phyloP scores from a whole-genome alignment of 352 stramenopile genomes.

The Phytophthora melonis region DNA sequence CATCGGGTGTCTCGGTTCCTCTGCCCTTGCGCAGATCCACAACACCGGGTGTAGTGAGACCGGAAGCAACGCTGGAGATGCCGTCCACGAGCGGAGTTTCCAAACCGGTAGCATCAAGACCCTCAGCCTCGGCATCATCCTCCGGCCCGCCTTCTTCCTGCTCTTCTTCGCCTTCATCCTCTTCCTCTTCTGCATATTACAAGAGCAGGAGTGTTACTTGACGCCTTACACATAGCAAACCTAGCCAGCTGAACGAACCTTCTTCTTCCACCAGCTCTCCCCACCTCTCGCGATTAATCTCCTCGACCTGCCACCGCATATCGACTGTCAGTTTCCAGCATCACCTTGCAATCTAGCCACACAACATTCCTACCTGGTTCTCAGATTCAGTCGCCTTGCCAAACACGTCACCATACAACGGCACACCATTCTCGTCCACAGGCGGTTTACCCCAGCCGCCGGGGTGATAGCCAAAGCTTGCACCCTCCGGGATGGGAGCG shows the following conservation, averaged over 20 bases:
- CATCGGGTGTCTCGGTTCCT: constrained; percentile 68
- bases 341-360: neutral
- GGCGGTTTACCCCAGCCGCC: constrained; percentile 98
- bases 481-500: constrained; percentile 94
- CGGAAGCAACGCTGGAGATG: constrained; percentile 74
- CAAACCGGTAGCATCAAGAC: constrained; percentile 64
- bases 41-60: constrained; percentile 72
- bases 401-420: constrained; percentile 98
- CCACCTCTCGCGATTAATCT: constrained; percentile 75
- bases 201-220: too few relatives aligned
- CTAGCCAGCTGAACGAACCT: constrained; percentile 38
- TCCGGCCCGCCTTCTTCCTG: constrained; percentile 52
- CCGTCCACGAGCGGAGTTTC: constrained; percentile 69
- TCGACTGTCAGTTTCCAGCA: neutral
- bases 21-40: constrained; percentile 86
- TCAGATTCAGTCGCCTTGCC: constrained; percentile 57
- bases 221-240: neutral
- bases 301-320: constrained; percentile 37
- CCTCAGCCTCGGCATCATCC: constrained; percentile 33
- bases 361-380: constrained; percentile 31
- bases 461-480: constrained; percentile 96
- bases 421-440: constrained; percentile 95
- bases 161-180: constrained; percentile 58
- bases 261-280: constrained; percentile 75
- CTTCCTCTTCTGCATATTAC: constrained; percentile 37